Evolutionary conservation across 148 eudicot species (phyloP), one percentile per base, ranked within the genome.

Genomic region (Cornus florida): DNA sequence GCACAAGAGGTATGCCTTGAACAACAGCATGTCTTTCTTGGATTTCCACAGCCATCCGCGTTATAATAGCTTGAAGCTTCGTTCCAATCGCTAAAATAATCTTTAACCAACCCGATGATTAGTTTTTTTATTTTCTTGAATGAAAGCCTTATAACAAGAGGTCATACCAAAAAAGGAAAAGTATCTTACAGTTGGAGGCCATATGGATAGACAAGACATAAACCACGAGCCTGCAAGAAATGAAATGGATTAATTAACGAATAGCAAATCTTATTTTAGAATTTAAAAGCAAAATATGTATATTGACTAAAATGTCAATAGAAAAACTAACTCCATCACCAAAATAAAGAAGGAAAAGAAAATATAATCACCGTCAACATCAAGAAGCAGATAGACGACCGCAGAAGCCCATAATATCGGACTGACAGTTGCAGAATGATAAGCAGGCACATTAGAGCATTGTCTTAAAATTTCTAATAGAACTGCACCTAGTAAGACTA

Each of bases 1-100:
- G 95, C 23, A 93, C 97, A 67, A 95, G 85, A 75, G 99, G 99
- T 77, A 93, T 95, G 78, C 99, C 99, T 79, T 92, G 98, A 31
- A 95, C 90, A 1, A 95, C 97, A 11, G 93, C 94, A 81, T 95
- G 99, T 73, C 90, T 90, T 78, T 95, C 99, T 59, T 87, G 85
- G 57, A 95, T 93, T 86, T 95, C 98, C 32, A 95, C 88, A 7
- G 99, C 98, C 99, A 95, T 95, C 66, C 56, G 80, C 56, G 97
- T 76, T 86, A 95, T 92, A 77, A 95, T 89, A 39, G 97, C 92
- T 82, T 95, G 93, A 43, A 95, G 97, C 88, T 95, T 95, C 74
- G 93, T 89, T 71, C 99, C 99, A 72, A 95, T 90, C 69, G 93
- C 84, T 82, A 95, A 82, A 66, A 88, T 83, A 77, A 92, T 87